Evolutionary conservation across 83 land plant species (phyloP).

Genomic region (Picea abies): DNA sequence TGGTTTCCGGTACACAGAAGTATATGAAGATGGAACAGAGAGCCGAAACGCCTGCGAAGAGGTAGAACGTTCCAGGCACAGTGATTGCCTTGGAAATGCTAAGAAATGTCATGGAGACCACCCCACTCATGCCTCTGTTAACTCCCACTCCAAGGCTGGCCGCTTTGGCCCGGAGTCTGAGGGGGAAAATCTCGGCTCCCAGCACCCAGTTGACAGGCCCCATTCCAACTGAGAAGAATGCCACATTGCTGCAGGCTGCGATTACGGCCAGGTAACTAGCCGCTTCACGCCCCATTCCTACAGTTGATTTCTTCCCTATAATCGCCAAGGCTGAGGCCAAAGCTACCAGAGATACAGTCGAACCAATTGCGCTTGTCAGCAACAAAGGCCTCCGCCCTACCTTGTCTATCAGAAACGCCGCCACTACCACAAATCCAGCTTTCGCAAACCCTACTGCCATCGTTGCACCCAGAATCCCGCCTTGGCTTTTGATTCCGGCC

Average conservation of each 20-base stretch:
- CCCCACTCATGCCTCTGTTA: conserved; percentile 72
- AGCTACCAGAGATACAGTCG: too few species aligned
- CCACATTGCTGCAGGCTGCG: conserved; percentile 61
- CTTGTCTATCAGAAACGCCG: too few species aligned
- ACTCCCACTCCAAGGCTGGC: conserved; percentile 57
- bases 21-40: conserved; percentile 49
- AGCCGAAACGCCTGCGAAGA: conserved; percentile 41
- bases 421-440: too few species aligned
- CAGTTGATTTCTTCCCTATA: conserved; percentile 12
- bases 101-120: conserved; percentile 60
- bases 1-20: conserved; percentile 73
- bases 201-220: conserved; percentile 89
- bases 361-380: too few species aligned
- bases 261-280: conserved; percentile 39
- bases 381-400: too few species aligned
- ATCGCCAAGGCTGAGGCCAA: conserved; percentile 14
- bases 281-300: conserved; percentile 1
- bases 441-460: too few species aligned
- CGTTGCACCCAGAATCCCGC: too few species aligned
- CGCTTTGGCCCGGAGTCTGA: conserved; percentile 69
- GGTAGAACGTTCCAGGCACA: conserved; percentile 64
- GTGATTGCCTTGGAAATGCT: conserved; percentile 50
- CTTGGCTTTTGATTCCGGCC: too few species aligned
- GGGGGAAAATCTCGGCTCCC: conserved; percentile 77
- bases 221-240: conserved; percentile 85